These are phyloP conservation scores for Saccharomyces hybrid DNA, from an alignment of 1,139 yeast species.

Conservation along the genomic window DNA sequence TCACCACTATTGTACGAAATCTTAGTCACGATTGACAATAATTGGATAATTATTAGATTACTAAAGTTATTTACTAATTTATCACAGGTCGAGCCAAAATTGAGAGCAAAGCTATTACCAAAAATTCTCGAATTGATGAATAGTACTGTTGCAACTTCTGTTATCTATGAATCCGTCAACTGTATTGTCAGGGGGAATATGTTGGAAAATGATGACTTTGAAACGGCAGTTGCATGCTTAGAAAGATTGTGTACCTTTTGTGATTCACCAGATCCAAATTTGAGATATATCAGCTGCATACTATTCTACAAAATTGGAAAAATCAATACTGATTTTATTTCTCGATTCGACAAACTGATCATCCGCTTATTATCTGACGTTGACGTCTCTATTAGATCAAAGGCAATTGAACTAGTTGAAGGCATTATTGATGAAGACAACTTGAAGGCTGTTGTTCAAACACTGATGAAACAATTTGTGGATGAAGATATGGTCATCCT, in stretches of 20 bases:
- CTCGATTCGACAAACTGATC: conserved; percentile 56
- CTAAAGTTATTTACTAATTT: conserved; percentile 81
- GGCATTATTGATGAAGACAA: conserved; percentile 73
- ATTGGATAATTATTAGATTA: conserved; percentile 89
- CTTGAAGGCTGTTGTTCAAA: conserved; percentile 56
- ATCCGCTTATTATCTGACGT: conserved; percentile 65
- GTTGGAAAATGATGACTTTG: conserved; percentile 60
- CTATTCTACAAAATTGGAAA: conserved; percentile 76
- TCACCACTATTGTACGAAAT: conserved; percentile 80
- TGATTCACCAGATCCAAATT: conserved; percentile 70
- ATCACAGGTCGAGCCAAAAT: conserved; percentile 77
- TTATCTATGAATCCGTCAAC: conserved; percentile 84
- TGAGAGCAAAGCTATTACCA: conserved; percentile 74
- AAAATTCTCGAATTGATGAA: conserved; percentile 69
- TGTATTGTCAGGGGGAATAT: conserved; percentile 81
- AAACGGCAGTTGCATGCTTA: conserved; percentile 64
- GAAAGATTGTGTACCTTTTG: conserved; percentile 62
- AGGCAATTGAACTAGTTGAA: conserved; percentile 70
- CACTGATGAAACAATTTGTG: conserved; percentile 61
- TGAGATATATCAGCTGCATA: conserved; percentile 78
- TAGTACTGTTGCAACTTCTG: conserved; percentile 76
- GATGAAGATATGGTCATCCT: conserved; percentile 33
- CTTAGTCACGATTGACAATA: conserved; percentile 70
- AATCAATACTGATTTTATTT: conserved; percentile 64
- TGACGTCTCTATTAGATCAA: conserved; percentile 80